phyloP scores from a whole-genome alignment of 495 filamentous ascomycete genomes.

The Articulospora tetracladia region DNA sequence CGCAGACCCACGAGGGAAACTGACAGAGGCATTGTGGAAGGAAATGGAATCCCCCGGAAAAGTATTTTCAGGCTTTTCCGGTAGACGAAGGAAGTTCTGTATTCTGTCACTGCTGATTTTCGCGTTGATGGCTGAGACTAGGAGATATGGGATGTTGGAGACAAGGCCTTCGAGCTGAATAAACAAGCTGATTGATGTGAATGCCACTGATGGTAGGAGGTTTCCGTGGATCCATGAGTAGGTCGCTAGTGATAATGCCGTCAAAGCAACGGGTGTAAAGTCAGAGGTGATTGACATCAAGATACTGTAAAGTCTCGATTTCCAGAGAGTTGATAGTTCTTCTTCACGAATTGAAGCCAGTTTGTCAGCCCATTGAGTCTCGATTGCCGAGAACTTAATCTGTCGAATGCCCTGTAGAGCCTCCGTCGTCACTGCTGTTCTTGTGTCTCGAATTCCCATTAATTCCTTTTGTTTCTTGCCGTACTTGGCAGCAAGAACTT shows the following conservation, averaged over 20 bases:
- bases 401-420: conserved; percentile 31
- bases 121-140: conserved; percentile 15
- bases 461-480: conserved; percentile 21
- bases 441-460: conserved; percentile 28
- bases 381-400: conserved; percentile 32
- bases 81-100: conserved; percentile 7
- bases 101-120: conserved; percentile 17
- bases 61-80: conserved; percentile 16
- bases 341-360: conserved; percentile 20
- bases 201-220: conserved; percentile 26
- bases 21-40: conserved; percentile 18
- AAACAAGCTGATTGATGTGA: conserved; percentile 30
- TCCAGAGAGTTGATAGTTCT: conserved; percentile 22
- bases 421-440: conserved; percentile 23
- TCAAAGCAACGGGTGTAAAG: conserved; percentile 19
- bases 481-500: conserved; percentile 14
- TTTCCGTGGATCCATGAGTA: conserved; percentile 20
- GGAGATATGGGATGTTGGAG: conserved; percentile 19
- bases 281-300: conserved; percentile 14
- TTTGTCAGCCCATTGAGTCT: conserved; percentile 25
- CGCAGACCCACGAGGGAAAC: conserved; percentile 10
- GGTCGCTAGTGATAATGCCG: conserved; percentile 15
- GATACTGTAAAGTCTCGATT: conserved; percentile 6
- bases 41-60: conserved; percentile 13
- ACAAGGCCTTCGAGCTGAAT: conserved; percentile 18